Base-by-base conservation (phyloP, 208 protist genomes). In the Trichomonas gallinae region DNA sequence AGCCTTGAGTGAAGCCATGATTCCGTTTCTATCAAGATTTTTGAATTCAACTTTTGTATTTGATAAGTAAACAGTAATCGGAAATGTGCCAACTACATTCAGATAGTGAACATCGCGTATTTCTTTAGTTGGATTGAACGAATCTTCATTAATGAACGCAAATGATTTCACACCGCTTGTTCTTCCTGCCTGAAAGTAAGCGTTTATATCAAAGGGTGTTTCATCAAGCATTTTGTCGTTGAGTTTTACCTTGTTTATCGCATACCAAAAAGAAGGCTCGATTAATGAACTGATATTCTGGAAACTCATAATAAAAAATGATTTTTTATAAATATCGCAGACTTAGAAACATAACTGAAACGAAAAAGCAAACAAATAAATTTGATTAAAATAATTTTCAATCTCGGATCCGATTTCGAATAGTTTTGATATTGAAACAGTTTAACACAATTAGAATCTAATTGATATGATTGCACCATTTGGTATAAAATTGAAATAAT, bases 141-240 rank as follows among this genome's bases (percentile, higher is more conserved):
- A 93, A 13, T 93, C 87, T 93, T 93, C 44, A 51, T 93, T 93
- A n/a, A 93, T n/a, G 38, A 93, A 93, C 34, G 44, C 44, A 38
- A 38, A 93, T 17, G 87, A 48, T 40, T 42, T n/a, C 2, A 51
- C 44, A 15, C 87, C 44, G n/a, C 13, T 6, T 34, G 15, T 38
- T 93, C n/a, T 93, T 48, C 87, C 87, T 26, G n/a, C 23, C 51
- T 93, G 87, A 51, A 93, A 93, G 31, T 51, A 93, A 11, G 87
- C 40, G 10, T 13, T 38, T 38, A 40, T 23, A 38, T 51, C 87
- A 51, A 93, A 93, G 3, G 87, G 87, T 17, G n/a, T 34, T 21
- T 93, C 87, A 51, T 93, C 87, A 34, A 93, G 87, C 87, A 93
- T 93, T 42, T 44, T 93, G 51, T 93, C 87, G 31, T 93, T 93